These are phyloP conservation scores for Populus nigra DNA, from an alignment of 345 rosid species.

Conservation along the genomic window DNA sequence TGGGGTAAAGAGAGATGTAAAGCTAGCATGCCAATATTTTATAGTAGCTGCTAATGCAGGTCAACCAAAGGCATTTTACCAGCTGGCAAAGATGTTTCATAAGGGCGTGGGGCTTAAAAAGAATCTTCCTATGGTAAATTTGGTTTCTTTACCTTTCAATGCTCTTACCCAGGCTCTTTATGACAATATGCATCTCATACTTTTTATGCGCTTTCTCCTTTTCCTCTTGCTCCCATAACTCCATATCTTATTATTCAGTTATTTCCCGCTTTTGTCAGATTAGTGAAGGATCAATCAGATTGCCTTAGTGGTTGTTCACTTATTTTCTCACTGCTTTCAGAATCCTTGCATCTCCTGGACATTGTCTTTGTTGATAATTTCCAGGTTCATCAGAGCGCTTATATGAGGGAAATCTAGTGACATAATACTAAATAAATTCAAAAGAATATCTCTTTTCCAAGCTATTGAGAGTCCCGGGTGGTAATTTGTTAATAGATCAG, in stretches of 20 bases:
- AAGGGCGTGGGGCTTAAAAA: constrained; percentile 91
- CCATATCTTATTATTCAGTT: not conserved
- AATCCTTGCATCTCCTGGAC: not conserved
- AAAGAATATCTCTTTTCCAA: not conserved
- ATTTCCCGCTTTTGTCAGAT: not conserved
- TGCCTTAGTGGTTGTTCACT: not conserved
- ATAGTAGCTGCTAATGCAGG: constrained; percentile 85
- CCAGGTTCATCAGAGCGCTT: not conserved
- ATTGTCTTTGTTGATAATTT: not conserved
- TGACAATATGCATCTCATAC: not conserved
- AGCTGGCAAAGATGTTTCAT: constrained; percentile 97
- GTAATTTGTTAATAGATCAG: not conserved
- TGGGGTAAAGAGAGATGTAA: constrained; percentile 87
- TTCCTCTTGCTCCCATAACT: not conserved
- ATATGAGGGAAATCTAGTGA: not conserved
- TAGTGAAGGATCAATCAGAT: not conserved
- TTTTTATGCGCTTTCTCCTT: not conserved
- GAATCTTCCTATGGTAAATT: constrained; percentile 67
- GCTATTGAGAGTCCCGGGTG: not conserved
- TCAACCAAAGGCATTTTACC: constrained; percentile 96
- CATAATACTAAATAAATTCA: not conserved
- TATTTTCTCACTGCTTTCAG: not conserved
- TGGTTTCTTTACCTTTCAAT: constrained; percentile 2
- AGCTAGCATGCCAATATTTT: constrained; percentile 67
- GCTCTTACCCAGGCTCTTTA: not conserved